These are phyloP conservation scores for Plantago elongata DNA, from an alignment of 257 asterid species.

Conservation along the genomic window DNA sequence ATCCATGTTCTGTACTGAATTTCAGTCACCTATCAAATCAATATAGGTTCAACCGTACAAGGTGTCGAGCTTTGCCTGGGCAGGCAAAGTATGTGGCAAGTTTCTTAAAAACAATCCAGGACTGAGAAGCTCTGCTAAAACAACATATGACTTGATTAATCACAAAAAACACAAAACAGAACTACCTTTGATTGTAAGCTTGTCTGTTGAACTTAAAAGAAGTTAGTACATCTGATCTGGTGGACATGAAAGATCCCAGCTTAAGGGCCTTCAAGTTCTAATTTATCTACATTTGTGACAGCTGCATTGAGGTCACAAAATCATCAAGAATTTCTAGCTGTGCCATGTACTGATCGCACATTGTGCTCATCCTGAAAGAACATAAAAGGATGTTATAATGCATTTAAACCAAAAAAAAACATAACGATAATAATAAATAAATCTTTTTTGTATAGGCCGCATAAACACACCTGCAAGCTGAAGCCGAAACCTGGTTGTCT, in stretches of 20 bases:
- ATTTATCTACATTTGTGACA: slow-evolving; percentile 20
- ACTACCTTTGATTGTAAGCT: not conserved
- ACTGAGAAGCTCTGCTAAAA: not conserved
- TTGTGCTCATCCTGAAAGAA: slow-evolving; percentile 64
- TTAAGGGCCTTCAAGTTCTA: slow-evolving; percentile 1
- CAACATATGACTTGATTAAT: not conserved
- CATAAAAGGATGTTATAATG: slow-evolving; percentile 10
- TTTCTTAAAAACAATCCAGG: not conserved
- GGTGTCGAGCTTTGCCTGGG: no score
- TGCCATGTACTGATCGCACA: slow-evolving; percentile 53
- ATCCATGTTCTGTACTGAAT: no score
- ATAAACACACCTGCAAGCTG: slow-evolving; percentile 58
- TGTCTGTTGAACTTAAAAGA: not conserved
- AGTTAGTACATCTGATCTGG: not conserved
- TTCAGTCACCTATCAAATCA: no score
- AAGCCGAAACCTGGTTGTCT: slow-evolving; percentile 68
- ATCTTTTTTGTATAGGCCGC: not conserved
- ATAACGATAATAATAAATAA: slow-evolving; percentile 15
- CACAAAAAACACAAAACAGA: not conserved
- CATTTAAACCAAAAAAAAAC: slow-evolving; percentile 2
- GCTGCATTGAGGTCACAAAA: slow-evolving; percentile 2
- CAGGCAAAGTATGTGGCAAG: not conserved
- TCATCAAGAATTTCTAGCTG: slow-evolving; percentile 52
- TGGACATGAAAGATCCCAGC: slow-evolving; percentile 14
- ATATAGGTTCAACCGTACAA: no score